Percentiles rank a stretch among this genome's conserved stretches.
Conservation (phyloP, 2,329 filamentous ascomycete species). For the Lachnellula occidentalis region DNA sequence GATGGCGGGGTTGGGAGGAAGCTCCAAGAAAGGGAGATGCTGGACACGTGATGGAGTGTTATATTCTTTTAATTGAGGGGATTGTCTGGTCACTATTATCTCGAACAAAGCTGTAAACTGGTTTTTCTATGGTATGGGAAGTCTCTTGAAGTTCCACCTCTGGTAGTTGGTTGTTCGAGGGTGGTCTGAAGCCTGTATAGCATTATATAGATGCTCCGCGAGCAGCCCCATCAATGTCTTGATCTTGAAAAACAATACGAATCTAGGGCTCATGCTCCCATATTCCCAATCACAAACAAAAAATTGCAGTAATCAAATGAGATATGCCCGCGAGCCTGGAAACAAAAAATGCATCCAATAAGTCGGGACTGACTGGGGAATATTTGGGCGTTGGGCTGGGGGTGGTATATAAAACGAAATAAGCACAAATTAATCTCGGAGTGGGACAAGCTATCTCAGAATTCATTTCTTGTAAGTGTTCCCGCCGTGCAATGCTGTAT, state of each 20-base stretch:
- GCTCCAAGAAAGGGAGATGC: not conserved
- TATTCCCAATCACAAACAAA: no score
- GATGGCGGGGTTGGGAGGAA: not conserved
- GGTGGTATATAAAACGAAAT: conserved; percentile 12
- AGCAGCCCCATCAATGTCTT: no score
- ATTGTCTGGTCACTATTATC: no score
- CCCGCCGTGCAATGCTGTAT: not conserved
- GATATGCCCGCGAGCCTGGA: not conserved
- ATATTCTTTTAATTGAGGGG: not conserved
- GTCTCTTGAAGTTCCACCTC: no score
- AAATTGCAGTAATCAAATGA: not conserved
- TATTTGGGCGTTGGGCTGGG: not conserved
- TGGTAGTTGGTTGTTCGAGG: no score
- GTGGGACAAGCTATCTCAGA: conserved; percentile 34
- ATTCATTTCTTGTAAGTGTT: conserved; percentile 33
- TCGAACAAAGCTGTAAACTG: no score
- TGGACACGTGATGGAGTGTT: not conserved
- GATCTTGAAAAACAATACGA: no score
- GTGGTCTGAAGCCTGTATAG: no score
- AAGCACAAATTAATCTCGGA: conserved; percentile 15
- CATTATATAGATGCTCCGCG: no score
- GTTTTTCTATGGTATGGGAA: no score
- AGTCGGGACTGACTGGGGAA: not conserved
- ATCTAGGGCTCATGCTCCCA: no score
- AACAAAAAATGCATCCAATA: not conserved